These are phyloP conservation scores for Psilocybe cyanescens DNA, from an alignment of 768 basidiomycete species.

Conservation along the genomic window DNA sequence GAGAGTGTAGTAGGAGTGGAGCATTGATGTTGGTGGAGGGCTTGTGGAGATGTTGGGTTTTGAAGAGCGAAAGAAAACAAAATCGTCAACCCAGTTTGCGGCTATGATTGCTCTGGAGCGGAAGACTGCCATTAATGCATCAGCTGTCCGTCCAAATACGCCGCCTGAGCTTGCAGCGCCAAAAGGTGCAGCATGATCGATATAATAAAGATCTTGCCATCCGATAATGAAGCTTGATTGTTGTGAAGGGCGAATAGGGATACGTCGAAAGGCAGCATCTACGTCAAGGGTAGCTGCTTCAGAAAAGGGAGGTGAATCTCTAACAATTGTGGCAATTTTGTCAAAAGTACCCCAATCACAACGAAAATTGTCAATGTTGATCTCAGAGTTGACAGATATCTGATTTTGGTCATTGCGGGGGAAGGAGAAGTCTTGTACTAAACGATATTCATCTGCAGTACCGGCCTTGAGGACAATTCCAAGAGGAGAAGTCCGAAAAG, in stretches of 20 bases:
- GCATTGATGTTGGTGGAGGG: not conserved
- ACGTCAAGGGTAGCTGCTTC: constrained; percentile 42
- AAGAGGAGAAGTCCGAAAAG: constrained; percentile 43
- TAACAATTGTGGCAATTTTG: constrained; percentile 8
- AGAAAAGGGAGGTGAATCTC: constrained; percentile 32
- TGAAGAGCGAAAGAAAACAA: constrained; percentile 29
- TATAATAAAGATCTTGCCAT: constrained; percentile 25
- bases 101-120: constrained; percentile 17
- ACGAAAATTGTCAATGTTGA: constrained; percentile 33
- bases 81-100: constrained; percentile 42
- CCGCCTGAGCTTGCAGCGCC: constrained; percentile 21
- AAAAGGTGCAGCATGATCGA: constrained; percentile 28
- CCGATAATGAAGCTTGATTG: constrained; percentile 27
- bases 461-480: constrained; percentile 39
- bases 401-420: constrained; percentile 23
- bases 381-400: constrained; percentile 32
- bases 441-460: constrained; percentile 21
- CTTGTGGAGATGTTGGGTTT: constrained; percentile 2
- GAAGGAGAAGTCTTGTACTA: constrained; percentile 38
- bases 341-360: constrained; percentile 25
- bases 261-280: constrained; percentile 35
- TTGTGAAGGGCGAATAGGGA: constrained; percentile 33
- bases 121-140: constrained; percentile 31
- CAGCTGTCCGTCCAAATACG: constrained; percentile 33
- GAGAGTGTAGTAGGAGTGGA: constrained; percentile 6